Evolutionary conservation across 345 rosid genomes (phyloP), one percentile per base, ranked within the genome.

Genomic region (Eucalyptus sp.): DNA sequence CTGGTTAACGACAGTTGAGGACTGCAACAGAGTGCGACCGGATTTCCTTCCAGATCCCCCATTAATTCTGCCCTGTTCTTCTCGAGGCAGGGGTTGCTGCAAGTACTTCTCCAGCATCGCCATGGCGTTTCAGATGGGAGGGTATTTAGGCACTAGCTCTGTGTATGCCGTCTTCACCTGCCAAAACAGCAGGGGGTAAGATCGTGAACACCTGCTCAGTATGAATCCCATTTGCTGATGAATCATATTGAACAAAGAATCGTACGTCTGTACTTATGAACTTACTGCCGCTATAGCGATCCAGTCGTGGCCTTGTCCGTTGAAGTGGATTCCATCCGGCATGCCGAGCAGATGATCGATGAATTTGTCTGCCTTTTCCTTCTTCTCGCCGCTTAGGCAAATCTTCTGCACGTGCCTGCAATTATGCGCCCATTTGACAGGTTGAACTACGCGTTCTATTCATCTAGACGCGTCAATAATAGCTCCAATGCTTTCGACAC

Each of bases 261-360:
- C 8, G 56, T 17, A 16, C 56, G 20, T 52, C 56, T 52, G 7
- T 52, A 20, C 24, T 52, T 52, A 2, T 16, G 56, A 24, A 12
- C 27, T 50, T 93, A 97, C 99, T 94, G 89, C 10, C 71, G 91
- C 86, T 48, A 95, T 4, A 10, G 94, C 99, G 87, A 96, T 94
- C 97, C 97, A 97, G 88, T 93, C 94, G 80, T 93, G 94, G 7
- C 96, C 99, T 10, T 95, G 90, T 49, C 95, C 95, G 49, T 95
- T 95, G 58, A 93, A 94, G 62, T 90, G 95, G 49, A 97, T 92
- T 90, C 96, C 96, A 91, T 96, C 99, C 13, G 99, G 99, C 79
- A 91, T 10, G 16, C 98, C 96, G 2, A 96, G 62, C 90, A 96
- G 88, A 52, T 90, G 66, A 43, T 94, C 93, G 27, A 93, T 79